A percentile compares a stretch with the other conserved stretches of the same genome.
Conservation (phyloP, 108 stramenopile species). For the Ochromonas danica region DNA sequence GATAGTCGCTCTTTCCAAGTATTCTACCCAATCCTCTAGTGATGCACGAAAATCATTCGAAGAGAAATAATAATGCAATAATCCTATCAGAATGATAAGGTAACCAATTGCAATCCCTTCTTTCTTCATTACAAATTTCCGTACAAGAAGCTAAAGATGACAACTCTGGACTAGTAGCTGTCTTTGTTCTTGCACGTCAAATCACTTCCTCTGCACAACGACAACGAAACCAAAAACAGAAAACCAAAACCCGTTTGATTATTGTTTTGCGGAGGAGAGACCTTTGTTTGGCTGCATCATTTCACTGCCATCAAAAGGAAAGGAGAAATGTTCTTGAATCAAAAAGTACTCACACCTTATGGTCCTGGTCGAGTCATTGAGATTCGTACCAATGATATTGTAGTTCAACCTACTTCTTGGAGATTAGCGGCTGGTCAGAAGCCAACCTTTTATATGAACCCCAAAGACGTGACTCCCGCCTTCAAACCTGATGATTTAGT, state of each 20-base stretch:
- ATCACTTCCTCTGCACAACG: no score
- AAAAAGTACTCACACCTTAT: background rate
- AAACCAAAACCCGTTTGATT: no score
- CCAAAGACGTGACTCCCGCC: background rate
- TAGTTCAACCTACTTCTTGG: background rate
- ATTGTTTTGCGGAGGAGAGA: no score
- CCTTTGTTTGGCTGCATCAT: no score
- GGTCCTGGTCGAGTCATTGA: background rate
- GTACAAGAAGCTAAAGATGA: background rate
- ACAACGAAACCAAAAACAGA: no score
- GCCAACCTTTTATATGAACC: background rate
- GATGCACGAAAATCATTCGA: background rate
- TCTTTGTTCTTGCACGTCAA: no score
- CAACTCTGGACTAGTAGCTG: no score
- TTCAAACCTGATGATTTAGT: background rate
- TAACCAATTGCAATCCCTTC: background rate
- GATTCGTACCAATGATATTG: background rate
- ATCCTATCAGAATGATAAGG: background rate
- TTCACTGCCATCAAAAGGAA: no score
- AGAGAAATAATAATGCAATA: background rate
- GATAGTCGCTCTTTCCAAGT: background rate
- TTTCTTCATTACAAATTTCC: background rate
- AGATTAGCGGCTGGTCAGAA: background rate
- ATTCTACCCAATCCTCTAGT: background rate
- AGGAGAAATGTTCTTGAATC: background rate